Percentiles rank a stretch among this genome's conserved stretches.
These are phyloP conservation scores for Ascochyta rabiei DNA, from an alignment of 2,329 filamentous ascomycete species.

Conservation along the genomic window DNA sequence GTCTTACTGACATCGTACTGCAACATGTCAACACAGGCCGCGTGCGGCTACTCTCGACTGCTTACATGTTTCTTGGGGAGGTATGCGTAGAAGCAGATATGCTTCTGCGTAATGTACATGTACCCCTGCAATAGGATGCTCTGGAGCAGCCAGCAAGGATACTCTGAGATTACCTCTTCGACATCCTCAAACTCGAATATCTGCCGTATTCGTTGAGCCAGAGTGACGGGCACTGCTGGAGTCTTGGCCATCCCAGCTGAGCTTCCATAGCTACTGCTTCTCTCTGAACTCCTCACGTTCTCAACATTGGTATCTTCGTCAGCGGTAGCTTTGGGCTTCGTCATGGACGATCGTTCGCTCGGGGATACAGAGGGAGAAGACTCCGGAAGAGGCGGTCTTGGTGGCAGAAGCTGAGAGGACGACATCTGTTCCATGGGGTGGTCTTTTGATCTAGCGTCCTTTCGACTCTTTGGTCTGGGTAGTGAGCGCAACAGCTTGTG, in stretches of 20 bases:
- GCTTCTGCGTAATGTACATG: constrained; percentile 90
- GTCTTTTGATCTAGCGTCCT: constrained; percentile 33
- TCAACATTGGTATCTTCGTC: constrained; percentile 31
- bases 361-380: constrained; percentile 8
- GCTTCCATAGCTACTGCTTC: constrained; percentile 37
- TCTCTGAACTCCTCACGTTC: constrained; percentile 26
- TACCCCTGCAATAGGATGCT: constrained; percentile 92
- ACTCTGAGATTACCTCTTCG: constrained; percentile 89
- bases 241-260: constrained; percentile 26
- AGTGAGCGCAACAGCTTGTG: constrained; percentile 70
- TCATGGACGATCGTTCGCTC: constrained; percentile 19
- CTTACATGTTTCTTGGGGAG: constrained; percentile 88
- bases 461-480: constrained; percentile 58
- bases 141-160: constrained; percentile 90
- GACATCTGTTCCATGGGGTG: constrained; percentile 58
- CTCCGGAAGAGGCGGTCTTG: constrained; percentile 31
- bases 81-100: constrained; percentile 97
- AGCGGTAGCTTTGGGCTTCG: constrained; percentile 31
- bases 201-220: constrained; percentile 76
- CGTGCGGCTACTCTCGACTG: no score
- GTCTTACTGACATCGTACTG: constrained; percentile 71
- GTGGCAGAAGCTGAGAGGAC: constrained; percentile 48
- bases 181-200: constrained; percentile 70
- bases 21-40: constrained; percentile 24
- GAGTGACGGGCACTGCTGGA: constrained; percentile 55